Evolutionary conservation across 768 basidiomycete genomes (phyloP), one percentile per base, ranked within the genome.

Genomic region (Hebeloma cylindrosporum): DNA sequence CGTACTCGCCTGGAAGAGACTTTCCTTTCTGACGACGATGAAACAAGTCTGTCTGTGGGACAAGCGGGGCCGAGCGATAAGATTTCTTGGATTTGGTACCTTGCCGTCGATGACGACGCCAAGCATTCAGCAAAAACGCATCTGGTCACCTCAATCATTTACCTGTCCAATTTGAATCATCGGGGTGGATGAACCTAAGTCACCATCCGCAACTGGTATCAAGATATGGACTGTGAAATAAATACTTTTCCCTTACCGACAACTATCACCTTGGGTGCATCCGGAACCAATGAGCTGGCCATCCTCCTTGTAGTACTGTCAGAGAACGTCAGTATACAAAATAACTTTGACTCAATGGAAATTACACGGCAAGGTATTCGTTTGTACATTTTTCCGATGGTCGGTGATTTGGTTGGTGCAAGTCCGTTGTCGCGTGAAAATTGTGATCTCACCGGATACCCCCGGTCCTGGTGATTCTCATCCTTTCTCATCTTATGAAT

Each of bases 111-210:
- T 39, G 38, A 39, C 21, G 17, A 8, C 7, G 38, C 38, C 22
- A 35, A 14, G 18, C 10, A 10, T 13, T 14, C 10, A 18, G 20
- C 7, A 8, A 35, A 35, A 35, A 18, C 34, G n/a, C 20, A 13
- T 18, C 10, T 18, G 10, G 10, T 10, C 10, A 30, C 29, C 11
- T 4, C 16, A 29, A 9, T 18, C 4, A 43, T 25, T 29, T 31
- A 41, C 58, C 56, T 4, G 61, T 58, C 66, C 77, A 79, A 34
- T 73, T 67, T 23, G 64, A 47, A 55, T 80, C 78, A 34, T 55
- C 62, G 22, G 78, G 78, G 48, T 80, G 78, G 27, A 79, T 67
- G 50, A 76, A 80, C 21, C 78, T 48, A 33, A 43, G 26, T 2
- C 7, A 4, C 20, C n/a, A 29, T 9, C 20, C 27, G 21, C 38